Conservation (phyloP, 805 yeast genomes). For the Monosporozyma solicola region DNA sequence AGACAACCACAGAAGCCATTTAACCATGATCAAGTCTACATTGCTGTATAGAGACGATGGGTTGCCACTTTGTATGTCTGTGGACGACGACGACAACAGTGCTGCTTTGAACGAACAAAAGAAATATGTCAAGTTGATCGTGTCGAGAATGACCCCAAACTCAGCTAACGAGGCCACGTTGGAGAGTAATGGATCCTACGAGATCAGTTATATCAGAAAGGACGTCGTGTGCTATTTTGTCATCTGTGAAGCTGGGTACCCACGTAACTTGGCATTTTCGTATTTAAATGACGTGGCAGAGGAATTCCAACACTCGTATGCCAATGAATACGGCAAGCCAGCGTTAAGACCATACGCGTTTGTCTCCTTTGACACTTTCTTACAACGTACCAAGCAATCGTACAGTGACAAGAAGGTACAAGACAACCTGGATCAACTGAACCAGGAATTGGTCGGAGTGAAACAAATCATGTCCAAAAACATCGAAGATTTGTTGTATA, state of each 20-base stretch:
- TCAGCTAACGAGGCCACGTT: slow-evolving; percentile 81
- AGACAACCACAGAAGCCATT: too few species aligned
- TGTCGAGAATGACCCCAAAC: slow-evolving; percentile 64
- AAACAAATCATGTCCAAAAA: slow-evolving; percentile 93
- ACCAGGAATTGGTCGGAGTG: slow-evolving; percentile 85
- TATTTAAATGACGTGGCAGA: slow-evolving; percentile 72
- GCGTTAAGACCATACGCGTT: slow-evolving; percentile 84
- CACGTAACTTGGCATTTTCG: slow-evolving; percentile 81
- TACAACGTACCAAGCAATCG: slow-evolving; percentile 75
- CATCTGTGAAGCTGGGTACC: slow-evolving; percentile 70
- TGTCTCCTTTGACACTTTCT: slow-evolving; percentile 71
- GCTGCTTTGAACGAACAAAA: slow-evolving; percentile 63
- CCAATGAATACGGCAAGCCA: slow-evolving; percentile 50
- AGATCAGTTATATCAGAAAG: slow-evolving; percentile 62
- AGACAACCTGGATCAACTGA: slow-evolving; percentile 74
- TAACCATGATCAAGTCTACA: slow-evolving; percentile 54
- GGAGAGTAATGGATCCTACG: slow-evolving; percentile 56
- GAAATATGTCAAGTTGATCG: slow-evolving; percentile 70
- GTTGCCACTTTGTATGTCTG: slow-evolving; percentile 88
- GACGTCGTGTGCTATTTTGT: slow-evolving; percentile 67
- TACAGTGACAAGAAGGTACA: slow-evolving; percentile 91
- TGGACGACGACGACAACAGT: slow-evolving; percentile 61
- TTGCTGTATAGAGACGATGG: slow-evolving; percentile 59
- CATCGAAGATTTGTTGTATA: slow-evolving; percentile 85
- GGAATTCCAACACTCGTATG: slow-evolving; percentile 76